phyloP scores from a whole-genome alignment of 148 eudicot species.

The Fagopyrum tataricum region DNA sequence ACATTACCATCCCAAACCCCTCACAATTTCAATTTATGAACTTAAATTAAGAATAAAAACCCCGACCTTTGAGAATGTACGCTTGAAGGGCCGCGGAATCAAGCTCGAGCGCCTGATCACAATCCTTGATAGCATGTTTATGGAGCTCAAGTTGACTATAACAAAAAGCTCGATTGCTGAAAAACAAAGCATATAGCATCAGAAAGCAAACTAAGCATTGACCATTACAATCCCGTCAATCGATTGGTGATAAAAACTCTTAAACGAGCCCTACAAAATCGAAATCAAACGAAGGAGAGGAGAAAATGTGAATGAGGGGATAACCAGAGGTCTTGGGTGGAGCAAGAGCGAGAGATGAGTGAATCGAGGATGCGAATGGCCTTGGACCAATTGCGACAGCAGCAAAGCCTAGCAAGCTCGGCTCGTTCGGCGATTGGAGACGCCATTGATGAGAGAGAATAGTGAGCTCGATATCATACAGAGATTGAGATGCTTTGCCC shows the following conservation, averaged over 20 bases:
- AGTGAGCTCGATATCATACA: conserved; percentile 6
- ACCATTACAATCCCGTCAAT: conserved; percentile 10
- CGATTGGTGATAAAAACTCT: not conserved
- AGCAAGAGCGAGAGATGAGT: conserved; percentile 49
- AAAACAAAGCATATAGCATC: conserved; percentile 8
- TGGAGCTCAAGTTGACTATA: conserved; percentile 98
- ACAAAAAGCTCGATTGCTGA: conserved; percentile 95
- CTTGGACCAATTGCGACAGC: conserved; percentile 87
- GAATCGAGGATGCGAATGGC: conserved; percentile 95
- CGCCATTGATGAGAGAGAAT: conserved; percentile 36
- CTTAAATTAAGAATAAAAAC: not conserved
- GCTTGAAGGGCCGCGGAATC: conserved; percentile 79
- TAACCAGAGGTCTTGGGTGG: conserved; percentile 84
- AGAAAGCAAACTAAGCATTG: conserved; percentile 2
- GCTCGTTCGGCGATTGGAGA: conserved; percentile 49
- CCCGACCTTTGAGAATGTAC: conserved; percentile 77
- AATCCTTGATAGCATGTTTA: conserved; percentile 93
- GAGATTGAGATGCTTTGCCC: not conserved
- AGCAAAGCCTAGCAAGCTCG: conserved; percentile 77
- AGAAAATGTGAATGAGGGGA: not conserved
- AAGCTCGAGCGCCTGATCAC: conserved; percentile 77
- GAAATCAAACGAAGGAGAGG: not conserved
- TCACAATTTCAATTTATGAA: too few species aligned
- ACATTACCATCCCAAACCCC: too few species aligned
- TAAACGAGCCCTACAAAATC: not conserved